phyloP scores from a whole-genome alignment of 23 red algal genomes.

The Agarophyton chilense region DNA sequence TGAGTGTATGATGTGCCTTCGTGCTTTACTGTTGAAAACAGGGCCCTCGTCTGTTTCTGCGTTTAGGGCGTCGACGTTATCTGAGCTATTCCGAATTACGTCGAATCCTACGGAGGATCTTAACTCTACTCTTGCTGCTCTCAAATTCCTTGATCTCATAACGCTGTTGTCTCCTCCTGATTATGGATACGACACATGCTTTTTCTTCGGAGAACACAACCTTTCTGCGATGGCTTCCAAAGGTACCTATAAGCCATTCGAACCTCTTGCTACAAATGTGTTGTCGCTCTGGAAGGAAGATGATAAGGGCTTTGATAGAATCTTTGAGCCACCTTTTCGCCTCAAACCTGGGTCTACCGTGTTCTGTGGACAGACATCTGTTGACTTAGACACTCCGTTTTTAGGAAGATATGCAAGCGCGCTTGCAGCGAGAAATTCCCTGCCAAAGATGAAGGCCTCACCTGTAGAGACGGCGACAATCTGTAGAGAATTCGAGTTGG shows the following conservation, averaged over 20 bases:
- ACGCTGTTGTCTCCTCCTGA: slow-evolving; percentile 67
- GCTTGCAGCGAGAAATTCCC: slow-evolving; percentile 27
- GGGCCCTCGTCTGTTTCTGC: slow-evolving; percentile 68
- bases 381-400: slow-evolving; percentile 8
- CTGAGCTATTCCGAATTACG: slow-evolving; percentile 64
- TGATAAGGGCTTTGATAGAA: neutral
- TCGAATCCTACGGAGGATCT: slow-evolving; percentile 35
- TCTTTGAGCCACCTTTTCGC: slow-evolving; percentile 47
- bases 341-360: slow-evolving; percentile 54
- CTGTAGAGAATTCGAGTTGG: slow-evolving; percentile 61
- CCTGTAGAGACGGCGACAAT: slow-evolving; percentile 32
- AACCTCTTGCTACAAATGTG: slow-evolving; percentile 32
- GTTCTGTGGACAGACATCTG: slow-evolving; percentile 2
- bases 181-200: slow-evolving; percentile 70
- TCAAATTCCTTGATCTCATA: slow-evolving; percentile 69
- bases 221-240: neutral
- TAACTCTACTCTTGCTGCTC: slow-evolving; percentile 48
- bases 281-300: slow-evolving; percentile 40
- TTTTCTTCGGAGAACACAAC: slow-evolving; percentile 60
- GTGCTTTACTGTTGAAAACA: slow-evolving; percentile 62
- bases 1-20: slow-evolving; percentile 63
- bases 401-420: slow-evolving; percentile 51
- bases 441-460: slow-evolving; percentile 56
- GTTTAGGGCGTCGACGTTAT: slow-evolving; percentile 68
- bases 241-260: slow-evolving; percentile 16